Base-by-base conservation (phyloP, 2,329 filamentous ascomycete species). In the Fusarium verrucosum region DNA sequence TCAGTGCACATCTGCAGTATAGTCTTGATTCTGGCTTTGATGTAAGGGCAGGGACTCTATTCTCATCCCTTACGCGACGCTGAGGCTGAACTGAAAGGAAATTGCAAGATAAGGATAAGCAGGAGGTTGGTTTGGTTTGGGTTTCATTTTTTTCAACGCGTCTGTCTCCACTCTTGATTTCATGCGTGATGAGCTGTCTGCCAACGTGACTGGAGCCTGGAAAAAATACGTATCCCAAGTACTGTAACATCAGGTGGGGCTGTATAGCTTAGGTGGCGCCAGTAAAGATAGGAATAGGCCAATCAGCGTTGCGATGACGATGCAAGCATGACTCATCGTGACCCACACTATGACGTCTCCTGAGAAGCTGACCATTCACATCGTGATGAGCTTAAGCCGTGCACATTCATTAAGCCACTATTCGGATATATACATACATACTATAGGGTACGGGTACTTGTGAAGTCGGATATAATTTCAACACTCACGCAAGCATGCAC, bases 101-200 rank as follows among this genome's bases (percentile, higher is more conserved):
- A 19, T 46, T 30, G 14, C 14, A 26, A 17, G 44, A 35, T 22
- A 40, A 41, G 38, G 26, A 41, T 14, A 20, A 41, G 45, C 30
- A 32, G 30, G 30, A 49, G 45, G 45, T 41, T 49, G 45, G 33
- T 49, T 41, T 49, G 20, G 41, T 49, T 49, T 49, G 26, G 45
- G 33, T 49, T 41, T 49, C 26, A 49, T 49, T 49, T 49, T 40
- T 47, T 28, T 49, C 22, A 49, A 40, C 30, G 7, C 3, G 45
- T 41, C 45, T 17, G 45, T 41, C 45, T 17, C 45, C 45, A 49
- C 45, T 49, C 14, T 49, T 49, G 19, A 49, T 49, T 49, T 41
- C 17, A 41, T 28, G 45, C 45, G 4, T 41, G 45, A n/a, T 49
- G 45, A 49, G 17, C 33, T 49, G 45, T 49, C 33, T 49, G 45